These are phyloP conservation scores for Stentor coeruleus DNA, from an alignment of 73 alveolate species.

Conservation along the genomic window DNA sequence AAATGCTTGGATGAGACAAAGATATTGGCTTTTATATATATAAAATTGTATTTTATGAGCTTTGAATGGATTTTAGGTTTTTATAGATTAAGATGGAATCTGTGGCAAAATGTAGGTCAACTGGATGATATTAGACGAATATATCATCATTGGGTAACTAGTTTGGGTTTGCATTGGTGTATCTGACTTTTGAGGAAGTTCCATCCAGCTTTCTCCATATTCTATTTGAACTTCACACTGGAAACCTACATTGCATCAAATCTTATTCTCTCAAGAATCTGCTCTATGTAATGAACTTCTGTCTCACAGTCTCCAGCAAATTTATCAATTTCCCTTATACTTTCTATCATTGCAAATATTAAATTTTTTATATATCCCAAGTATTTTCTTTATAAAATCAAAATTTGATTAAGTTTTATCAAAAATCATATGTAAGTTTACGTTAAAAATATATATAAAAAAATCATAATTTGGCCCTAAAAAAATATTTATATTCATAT, in stretches of 20 bases:
- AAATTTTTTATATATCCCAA: no score
- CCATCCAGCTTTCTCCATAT: conserved; percentile 74
- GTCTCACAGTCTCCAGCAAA: conserved; percentile 52
- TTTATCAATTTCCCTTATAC: conserved; percentile 13
- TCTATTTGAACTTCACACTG: conserved; percentile 74
- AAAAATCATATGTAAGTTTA: no score
- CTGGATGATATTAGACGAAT: conserved; percentile 73
- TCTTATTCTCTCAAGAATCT: conserved; percentile 71
- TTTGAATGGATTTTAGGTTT: no score
- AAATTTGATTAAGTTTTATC: no score
- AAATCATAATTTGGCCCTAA: no score
- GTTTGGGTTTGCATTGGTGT: conserved; percentile 72
- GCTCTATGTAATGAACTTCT: conserved; percentile 80
- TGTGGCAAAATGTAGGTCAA: conserved; percentile 74
- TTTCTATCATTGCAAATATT: no score
- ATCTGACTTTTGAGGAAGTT: conserved; percentile 40
- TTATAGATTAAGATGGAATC: no score
- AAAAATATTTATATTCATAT: no score
- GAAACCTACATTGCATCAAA: conserved; percentile 80
- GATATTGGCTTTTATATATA: no score
- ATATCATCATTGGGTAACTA: conserved; percentile 69
- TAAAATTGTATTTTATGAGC: no score
- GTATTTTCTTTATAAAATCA: no score
- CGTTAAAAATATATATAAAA: no score
- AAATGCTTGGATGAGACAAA: conserved; percentile 71